phyloP scores from a whole-genome alignment of 176 grass and related monocot genomes.

The Phyllostachys edulis region DNA sequence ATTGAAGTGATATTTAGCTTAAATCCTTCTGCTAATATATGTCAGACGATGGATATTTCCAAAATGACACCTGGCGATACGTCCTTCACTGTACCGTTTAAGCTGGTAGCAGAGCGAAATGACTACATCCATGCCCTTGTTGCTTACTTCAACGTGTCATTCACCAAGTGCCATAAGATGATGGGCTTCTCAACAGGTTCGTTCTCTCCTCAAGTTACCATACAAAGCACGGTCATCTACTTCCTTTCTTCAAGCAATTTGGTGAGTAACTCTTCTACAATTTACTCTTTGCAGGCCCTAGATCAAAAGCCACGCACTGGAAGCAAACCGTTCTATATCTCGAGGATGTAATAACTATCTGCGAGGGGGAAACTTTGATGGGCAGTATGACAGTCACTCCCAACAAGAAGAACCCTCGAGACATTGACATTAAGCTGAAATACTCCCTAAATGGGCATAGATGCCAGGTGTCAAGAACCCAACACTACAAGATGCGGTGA shows the following conservation, averaged over 20 bases:
- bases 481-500: conserved; percentile 97
- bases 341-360: conserved; percentile 81
- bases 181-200: conserved; percentile 94
- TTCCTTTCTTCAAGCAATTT: background rate
- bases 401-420: conserved; percentile 85
- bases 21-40: conserved; percentile 1
- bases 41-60: conserved; percentile 94
- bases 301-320: conserved; percentile 91
- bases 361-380: conserved; percentile 64
- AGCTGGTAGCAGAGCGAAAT: conserved; percentile 77
- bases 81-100: conserved; percentile 89
- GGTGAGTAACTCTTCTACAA: background rate
- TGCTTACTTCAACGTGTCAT: conserved; percentile 90
- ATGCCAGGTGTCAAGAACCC: conserved; percentile 67
- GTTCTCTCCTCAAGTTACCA: background rate
- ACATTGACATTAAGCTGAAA: conserved; percentile 84
- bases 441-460: conserved; percentile 71
- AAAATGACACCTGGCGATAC: conserved; percentile 85
- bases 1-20: background rate
- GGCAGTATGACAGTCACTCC: conserved; percentile 78
- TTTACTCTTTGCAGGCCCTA: conserved; percentile 64
- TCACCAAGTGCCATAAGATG: conserved; percentile 90
- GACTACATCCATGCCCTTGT: conserved; percentile 96
- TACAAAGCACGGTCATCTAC: background rate
- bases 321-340: conserved; percentile 98